Percentiles rank a stretch among this genome's conserved stretches.
Evolutionary conservation across 2,329 filamentous ascomycete species (phyloP).

Genomic region (Sporothrix inflata): DNA sequence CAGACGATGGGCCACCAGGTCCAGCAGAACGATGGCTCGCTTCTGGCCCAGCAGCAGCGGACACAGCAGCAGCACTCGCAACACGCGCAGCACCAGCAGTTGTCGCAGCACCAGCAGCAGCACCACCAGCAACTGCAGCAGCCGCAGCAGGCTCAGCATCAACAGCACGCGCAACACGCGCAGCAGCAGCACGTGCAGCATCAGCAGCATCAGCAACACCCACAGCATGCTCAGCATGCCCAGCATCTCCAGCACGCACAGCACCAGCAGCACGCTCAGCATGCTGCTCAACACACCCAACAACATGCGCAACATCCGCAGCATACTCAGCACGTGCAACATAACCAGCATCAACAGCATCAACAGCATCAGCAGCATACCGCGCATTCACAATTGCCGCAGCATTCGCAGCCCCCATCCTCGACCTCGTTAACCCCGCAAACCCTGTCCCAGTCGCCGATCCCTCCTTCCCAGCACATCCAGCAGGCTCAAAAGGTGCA

Average conservation of each 20-base stretch:
- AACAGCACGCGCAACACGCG: constrained; percentile 26
- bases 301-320: constrained; percentile 31
- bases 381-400: constrained; percentile 35
- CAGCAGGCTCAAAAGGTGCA: constrained; percentile 28
- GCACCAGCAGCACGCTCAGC: constrained; percentile 33
- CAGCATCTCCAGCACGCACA: constrained; percentile 25
- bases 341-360: constrained; percentile 38
- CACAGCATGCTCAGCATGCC: constrained; percentile 29
- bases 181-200: constrained; percentile 32
- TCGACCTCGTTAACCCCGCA: constrained; percentile 51
- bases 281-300: constrained; percentile 32
- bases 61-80: constrained; percentile 36
- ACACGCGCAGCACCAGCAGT: constrained; percentile 34
- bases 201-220: constrained; percentile 33
- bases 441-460: constrained; percentile 51
- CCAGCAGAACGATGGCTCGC: constrained; percentile 39
- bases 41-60: constrained; percentile 40
- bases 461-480: constrained; percentile 39
- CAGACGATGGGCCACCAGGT: constrained; percentile 41
- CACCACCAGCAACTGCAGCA: constrained; percentile 28
- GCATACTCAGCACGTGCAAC: constrained; percentile 34
- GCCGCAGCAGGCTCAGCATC: constrained; percentile 26
- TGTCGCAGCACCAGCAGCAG: constrained; percentile 29
- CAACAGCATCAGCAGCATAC: constrained; percentile 34
- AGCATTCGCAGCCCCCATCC: constrained; percentile 35